Conservation (phyloP, 805 yeast genomes). For the Candida vaughaniae region DNA sequence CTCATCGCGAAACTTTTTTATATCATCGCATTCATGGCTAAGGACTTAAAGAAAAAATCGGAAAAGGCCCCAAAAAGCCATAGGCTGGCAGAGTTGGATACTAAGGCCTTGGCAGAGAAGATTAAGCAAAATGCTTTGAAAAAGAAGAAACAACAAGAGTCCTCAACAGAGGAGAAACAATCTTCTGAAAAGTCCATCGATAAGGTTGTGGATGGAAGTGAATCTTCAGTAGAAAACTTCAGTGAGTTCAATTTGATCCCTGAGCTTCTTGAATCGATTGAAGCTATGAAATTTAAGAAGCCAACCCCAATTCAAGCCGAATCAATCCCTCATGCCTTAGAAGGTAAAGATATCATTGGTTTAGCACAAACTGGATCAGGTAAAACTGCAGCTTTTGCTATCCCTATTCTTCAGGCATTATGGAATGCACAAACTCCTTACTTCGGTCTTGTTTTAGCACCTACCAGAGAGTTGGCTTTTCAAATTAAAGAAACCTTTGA, state of each 20-base stretch:
- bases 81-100: slow-evolving; percentile 23
- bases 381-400: slow-evolving; percentile 97
- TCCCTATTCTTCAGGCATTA: slow-evolving; percentile 86
- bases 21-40: not conserved
- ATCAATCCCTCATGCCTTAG: slow-evolving; percentile 85
- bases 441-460: slow-evolving; percentile 84
- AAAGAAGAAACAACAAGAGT: slow-evolving; percentile 11
- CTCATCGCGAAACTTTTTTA: slow-evolving; percentile 6
- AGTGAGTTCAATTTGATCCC: slow-evolving; percentile 65
- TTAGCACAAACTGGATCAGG: slow-evolving; percentile 98
- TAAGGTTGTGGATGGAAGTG: slow-evolving; percentile 19
- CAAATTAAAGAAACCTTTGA: slow-evolving; percentile 94
- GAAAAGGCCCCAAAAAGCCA: slow-evolving; percentile 2
- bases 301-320: slow-evolving; percentile 96
- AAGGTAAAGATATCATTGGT: slow-evolving; percentile 92
- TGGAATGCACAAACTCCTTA: slow-evolving; percentile 89
- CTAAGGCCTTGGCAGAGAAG: slow-evolving; percentile 55
- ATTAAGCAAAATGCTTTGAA: slow-evolving; percentile 39
- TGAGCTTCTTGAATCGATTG: slow-evolving; percentile 77
- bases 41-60: slow-evolving; percentile 15
- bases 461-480: slow-evolving; percentile 81
- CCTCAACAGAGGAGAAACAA: slow-evolving; percentile 1
- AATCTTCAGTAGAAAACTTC: slow-evolving; percentile 40
- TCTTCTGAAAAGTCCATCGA: not conserved
- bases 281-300: slow-evolving; percentile 65